A percentile compares a stretch with the other conserved stretches of the same genome.
Evolutionary conservation across 768 basidiomycete species (phyloP).

Genomic region (Pleurotus salmoneostramineus): DNA sequence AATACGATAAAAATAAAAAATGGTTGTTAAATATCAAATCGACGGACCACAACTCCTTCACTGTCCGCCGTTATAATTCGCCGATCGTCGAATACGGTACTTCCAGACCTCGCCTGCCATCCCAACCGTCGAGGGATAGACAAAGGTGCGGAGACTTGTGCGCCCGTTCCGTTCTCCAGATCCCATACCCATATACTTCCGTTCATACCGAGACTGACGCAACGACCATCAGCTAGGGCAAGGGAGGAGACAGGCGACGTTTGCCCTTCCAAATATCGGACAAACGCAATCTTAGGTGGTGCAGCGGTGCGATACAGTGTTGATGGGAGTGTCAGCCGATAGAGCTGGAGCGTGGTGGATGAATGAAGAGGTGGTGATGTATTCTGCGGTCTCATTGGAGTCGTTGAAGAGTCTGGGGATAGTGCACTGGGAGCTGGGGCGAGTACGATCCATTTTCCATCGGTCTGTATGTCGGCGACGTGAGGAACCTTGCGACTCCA

Average conservation of each 20-base stretch:
- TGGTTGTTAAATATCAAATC: slow-evolving; percentile 51
- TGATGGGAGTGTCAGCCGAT: slow-evolving; percentile 65
- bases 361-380: slow-evolving; percentile 23
- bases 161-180: slow-evolving; percentile 56
- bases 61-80: slow-evolving; percentile 53
- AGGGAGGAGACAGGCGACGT: slow-evolving; percentile 62
- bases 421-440: slow-evolving; percentile 45
- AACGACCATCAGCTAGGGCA: slow-evolving; percentile 77
- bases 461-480: slow-evolving; percentile 75
- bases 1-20: not conserved
- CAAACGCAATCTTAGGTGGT: slow-evolving; percentile 63
- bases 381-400: slow-evolving; percentile 13
- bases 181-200: slow-evolving; percentile 88
- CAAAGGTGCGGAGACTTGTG: slow-evolving; percentile 32
- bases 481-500: slow-evolving; percentile 71
- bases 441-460: slow-evolving; percentile 83
- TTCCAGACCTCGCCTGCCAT: slow-evolving; percentile 22
- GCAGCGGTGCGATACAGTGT: slow-evolving; percentile 37
- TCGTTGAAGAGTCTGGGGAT: slow-evolving; percentile 18
- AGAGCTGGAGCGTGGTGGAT: slow-evolving; percentile 63
- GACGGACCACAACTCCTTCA: slow-evolving; percentile 40
- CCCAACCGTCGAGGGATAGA: slow-evolving; percentile 12
- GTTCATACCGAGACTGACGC: slow-evolving; percentile 68
- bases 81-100: slow-evolving; percentile 71
- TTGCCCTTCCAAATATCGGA: slow-evolving; percentile 70